Evolutionary conservation across 306 rosid species (phyloP).

Genomic region (Luffa acutangula): DNA sequence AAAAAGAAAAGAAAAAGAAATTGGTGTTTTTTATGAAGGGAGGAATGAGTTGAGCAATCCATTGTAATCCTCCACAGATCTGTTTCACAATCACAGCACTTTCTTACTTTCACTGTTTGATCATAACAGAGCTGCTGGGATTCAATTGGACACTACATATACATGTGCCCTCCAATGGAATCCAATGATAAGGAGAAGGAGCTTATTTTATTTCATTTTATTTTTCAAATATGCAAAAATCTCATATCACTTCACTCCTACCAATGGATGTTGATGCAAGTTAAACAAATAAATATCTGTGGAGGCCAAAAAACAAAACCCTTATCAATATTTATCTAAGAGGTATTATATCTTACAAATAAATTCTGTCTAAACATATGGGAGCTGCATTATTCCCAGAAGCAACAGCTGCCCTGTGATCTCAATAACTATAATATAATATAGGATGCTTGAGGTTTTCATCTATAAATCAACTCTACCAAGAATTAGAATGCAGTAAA

Average conservation of each 20-base stretch:
- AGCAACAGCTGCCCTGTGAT: background rate
- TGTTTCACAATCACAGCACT: background rate
- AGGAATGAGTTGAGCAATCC: background rate
- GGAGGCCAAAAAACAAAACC: constrained; percentile 1
- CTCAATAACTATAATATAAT: background rate
- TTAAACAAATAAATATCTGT: background rate
- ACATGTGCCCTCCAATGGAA: background rate
- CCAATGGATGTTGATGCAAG: background rate
- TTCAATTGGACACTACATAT: background rate
- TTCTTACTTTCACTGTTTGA: background rate
- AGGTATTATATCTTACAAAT: background rate
- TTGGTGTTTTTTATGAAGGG: too few species aligned
- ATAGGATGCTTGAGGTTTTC: constrained; percentile 5
- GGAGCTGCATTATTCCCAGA: constrained; percentile 12
- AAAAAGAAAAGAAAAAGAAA: too few species aligned
- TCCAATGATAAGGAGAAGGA: background rate
- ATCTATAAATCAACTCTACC: constrained; percentile 10
- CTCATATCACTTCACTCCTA: background rate
- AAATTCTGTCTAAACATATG: constrained; percentile 5
- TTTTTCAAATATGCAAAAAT: background rate
- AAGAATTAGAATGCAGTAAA: constrained; percentile 19
- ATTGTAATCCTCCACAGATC: background rate
- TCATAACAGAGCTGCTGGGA: background rate
- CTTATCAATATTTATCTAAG: background rate
- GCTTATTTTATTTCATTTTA: background rate